These are phyloP conservation scores for Tetrahymena borealis DNA, from an alignment of 73 alveolate genomes.

Conservation along the genomic window DNA sequence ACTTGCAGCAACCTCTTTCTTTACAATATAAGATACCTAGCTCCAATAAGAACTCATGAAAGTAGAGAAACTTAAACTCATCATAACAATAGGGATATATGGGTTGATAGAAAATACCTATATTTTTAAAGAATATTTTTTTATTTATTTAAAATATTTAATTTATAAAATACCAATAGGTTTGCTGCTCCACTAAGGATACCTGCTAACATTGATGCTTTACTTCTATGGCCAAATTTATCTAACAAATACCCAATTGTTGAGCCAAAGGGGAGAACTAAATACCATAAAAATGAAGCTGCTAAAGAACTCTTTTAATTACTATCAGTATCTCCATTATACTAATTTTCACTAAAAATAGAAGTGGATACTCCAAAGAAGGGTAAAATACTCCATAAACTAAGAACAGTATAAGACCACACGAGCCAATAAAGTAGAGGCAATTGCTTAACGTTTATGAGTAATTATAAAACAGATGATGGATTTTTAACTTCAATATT, in stretches of 20 bases:
- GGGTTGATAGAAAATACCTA: not conserved
- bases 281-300: not conserved
- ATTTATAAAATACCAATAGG: not conserved
- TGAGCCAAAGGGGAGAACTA: not conserved
- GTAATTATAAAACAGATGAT: not conserved
- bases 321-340: not conserved
- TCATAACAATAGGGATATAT: not conserved
- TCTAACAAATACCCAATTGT: not conserved
- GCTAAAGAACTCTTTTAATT: not conserved
- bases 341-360: not conserved
- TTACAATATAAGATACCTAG: not conserved
- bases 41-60: not conserved
- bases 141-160: not conserved
- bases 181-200: not conserved
- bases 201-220: not conserved
- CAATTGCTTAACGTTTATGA: not conserved
- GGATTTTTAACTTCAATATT: not conserved
- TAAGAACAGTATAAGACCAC: not conserved
- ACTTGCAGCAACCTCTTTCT: not conserved
- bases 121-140: not conserved
- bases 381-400: not conserved
- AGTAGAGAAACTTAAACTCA: not conserved
- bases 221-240: not conserved
- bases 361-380: not conserved
- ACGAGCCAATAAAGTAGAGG: not conserved